Evolutionary conservation across 2,329 filamentous ascomycete species (phyloP).

Genomic region (Cladophialophora carrionii): DNA sequence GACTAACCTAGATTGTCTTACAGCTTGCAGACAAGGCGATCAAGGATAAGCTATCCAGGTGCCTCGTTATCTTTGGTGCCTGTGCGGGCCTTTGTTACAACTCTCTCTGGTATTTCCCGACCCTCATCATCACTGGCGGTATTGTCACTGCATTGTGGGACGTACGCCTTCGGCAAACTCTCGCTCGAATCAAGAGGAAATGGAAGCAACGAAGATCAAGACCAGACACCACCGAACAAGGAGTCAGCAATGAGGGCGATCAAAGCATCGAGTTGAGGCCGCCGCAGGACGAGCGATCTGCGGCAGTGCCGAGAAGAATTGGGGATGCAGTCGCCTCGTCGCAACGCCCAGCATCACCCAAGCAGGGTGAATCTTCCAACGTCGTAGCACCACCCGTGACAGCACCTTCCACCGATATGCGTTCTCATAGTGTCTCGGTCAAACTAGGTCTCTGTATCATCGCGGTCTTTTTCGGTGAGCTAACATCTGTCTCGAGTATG

Average conservation of each 20-base stretch:
- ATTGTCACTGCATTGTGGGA: constrained; percentile 61
- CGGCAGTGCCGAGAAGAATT: not conserved
- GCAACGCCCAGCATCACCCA: not conserved
- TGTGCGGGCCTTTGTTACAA: constrained; percentile 71
- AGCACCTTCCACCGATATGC: constrained; percentile 20
- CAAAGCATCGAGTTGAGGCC: not conserved
- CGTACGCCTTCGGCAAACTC: constrained; percentile 56
- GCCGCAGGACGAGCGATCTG: not conserved
- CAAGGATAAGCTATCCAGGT: constrained; percentile 64
- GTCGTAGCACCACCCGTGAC: not conserved
- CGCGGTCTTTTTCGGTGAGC: constrained; percentile 55
- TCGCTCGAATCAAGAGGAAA: constrained; percentile 39
- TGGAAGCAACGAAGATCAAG: constrained; percentile 15
- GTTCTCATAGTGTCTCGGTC: constrained; percentile 44
- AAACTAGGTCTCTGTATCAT: constrained; percentile 47
- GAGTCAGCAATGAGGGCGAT: not conserved
- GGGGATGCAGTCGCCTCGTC: not conserved
- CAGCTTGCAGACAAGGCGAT: constrained; percentile 69
- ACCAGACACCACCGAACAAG: not conserved
- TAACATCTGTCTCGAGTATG: not conserved
- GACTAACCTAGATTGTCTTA: not conserved
- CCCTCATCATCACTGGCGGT: constrained; percentile 63
- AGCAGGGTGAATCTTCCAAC: not conserved
- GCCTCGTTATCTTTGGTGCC: constrained; percentile 66
- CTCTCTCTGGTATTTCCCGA: constrained; percentile 74